phyloP scores from a whole-genome alignment of 73 alveolate genomes.

The Blepharisma stoltei region DNA sequence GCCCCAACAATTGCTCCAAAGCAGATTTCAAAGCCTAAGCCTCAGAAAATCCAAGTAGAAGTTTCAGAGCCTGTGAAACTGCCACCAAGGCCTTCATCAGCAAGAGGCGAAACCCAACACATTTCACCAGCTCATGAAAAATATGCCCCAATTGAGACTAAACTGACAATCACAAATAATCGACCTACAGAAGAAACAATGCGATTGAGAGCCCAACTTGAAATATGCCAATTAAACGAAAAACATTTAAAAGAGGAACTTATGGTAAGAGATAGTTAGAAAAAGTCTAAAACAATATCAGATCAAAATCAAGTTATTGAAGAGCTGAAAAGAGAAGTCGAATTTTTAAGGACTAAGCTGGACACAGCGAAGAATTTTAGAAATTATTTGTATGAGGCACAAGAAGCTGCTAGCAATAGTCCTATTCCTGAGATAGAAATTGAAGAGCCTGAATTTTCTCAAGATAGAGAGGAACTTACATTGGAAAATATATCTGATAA shows the following conservation, averaged over 20 bases:
- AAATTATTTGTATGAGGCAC: background rate
- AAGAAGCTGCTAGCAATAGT: background rate
- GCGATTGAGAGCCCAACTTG: constrained; percentile 22
- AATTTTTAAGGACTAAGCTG: background rate
- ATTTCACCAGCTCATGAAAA: constrained; percentile 21
- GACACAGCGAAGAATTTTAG: constrained; percentile 7
- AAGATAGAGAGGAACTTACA: background rate
- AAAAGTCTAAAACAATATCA: background rate
- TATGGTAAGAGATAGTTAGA: background rate
- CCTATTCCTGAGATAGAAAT: background rate
- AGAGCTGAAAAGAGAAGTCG: background rate
- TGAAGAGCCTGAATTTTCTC: background rate
- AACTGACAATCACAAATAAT: background rate
- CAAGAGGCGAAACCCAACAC: background rate
- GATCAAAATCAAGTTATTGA: constrained; percentile 21
- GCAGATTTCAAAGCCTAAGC: background rate
- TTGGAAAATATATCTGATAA: constrained; percentile 11
- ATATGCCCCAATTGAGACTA: background rate
- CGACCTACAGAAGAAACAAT: background rate
- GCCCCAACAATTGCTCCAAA: background rate
- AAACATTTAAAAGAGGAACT: constrained; percentile 30
- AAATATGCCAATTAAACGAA: constrained; percentile 17
- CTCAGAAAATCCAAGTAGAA: background rate
- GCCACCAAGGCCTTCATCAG: background rate
- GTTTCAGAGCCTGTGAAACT: background rate